Evolutionary conservation across 2,329 filamentous ascomycete genomes (phyloP), one percentile per base, ranked within the genome.

Genomic region (Penicillium brevicompactum): DNA sequence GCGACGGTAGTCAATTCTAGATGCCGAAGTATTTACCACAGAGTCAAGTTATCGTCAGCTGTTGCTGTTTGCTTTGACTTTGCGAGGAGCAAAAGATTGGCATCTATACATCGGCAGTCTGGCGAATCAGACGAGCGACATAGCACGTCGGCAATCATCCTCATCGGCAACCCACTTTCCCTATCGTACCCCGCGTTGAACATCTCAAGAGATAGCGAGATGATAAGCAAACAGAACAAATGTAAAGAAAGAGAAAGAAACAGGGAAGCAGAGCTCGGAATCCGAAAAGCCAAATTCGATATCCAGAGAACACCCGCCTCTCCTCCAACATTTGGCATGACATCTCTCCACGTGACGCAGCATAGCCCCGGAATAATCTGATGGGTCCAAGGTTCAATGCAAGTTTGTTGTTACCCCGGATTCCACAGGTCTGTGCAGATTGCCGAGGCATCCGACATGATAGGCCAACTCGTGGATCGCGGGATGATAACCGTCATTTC

Each of bases 131-230:
- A n/a, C 31, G 41, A 44, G 27, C 34, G 30, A 45, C 22, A 41
- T 41, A n/a, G 34, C 10, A 21, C 46, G 24, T 49, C 46, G 46
- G 46, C 46, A 49, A 49, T 49, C 27, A 27, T 41, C 38, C 30
- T 45, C 41, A 37, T 51, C 49, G 49, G 49, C 49, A 51, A 51
- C 49, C 49, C 49, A 51, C 49, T 38, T 45, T 49, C 13, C 38
- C 47, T 49, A 49, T 49, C 47, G 32, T 21, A 40, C 38, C 38
- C 38, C 38, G 16, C 16, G n/a, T 43, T 43, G 24, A 45, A 32
- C 18, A 30, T 8, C n/a, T 18, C 13, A 45, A n/a, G 21, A 11
- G 22, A 44, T 44, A 44, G 22, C 34, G 11, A 27, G 42, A 37
- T 14, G 6, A 34, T 11, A 4, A 11, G 22, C 16, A 16, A 37